Base-by-base conservation (phyloP, 495 filamentous ascomycete species). In the Penicillium bovifimosum region DNA sequence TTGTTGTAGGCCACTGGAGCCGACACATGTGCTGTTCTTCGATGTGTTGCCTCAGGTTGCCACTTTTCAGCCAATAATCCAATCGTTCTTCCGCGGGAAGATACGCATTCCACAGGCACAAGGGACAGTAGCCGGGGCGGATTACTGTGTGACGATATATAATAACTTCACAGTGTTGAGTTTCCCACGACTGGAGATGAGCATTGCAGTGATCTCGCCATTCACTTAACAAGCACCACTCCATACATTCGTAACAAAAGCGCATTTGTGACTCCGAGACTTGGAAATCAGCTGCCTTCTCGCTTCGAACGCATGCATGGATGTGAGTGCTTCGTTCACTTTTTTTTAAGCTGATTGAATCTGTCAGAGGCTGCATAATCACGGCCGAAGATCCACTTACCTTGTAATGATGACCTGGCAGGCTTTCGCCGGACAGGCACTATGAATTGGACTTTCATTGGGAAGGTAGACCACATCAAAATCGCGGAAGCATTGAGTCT, bases 401-500 rank as follows among this genome's bases (percentile, higher is more conserved):
- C 31, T 38, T 44, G 14, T 0, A 42, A 59, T 54, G 41, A 51
- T 47, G n/a, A 46, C 16, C 42, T 55, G 11, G 26, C 27, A 59
- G 36, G 17, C 40, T 47, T 52, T 40, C 14, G 40, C 35, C 17
- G 41, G 56, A 42, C 18, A 59, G 17, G 44, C 10, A 14, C 52
- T 24, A 41, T 59, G 14, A 33, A 59, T 24, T 17, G 20, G 52
- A 38, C 27, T 47, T 48, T 55, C 31, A 43, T 45, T 47, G 9
- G 38, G 52, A 13, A 59, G 47, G 32, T 55, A 59, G 36, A 59
- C 45, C 6, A 59, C 16, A 50, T 59, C 14, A 49, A 47, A 55
- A 40, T 55, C 35, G 45, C 26, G 20, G 52, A 16, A 0, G 48
- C 32, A 59, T 20, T 54, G 14, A 27, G 31, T 58, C 14, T 53